A percentile compares a stretch with the other conserved stretches of the same genome.
Evolutionary conservation across 768 basidiomycete genomes (phyloP).

Genomic region (Collybia sordida): DNA sequence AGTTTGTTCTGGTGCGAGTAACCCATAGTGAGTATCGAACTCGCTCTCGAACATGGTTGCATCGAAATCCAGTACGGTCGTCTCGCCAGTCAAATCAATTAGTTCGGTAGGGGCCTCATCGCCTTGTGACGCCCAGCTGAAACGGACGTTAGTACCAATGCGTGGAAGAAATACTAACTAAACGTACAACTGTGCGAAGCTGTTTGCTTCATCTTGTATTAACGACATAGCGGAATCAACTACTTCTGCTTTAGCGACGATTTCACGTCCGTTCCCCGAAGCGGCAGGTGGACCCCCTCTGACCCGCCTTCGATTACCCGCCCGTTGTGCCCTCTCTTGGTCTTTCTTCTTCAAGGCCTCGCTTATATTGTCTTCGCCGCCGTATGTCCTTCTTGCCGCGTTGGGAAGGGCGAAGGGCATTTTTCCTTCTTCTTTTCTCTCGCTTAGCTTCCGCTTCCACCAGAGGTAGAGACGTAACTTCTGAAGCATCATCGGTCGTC

Average conservation of each 20-base stretch:
- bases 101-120: conserved; percentile 17
- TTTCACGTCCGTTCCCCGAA: conserved; percentile 14
- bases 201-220: conserved; percentile 46
- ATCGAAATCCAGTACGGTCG: conserved; percentile 33
- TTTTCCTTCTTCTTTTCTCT: conserved; percentile 35
- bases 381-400: conserved; percentile 17
- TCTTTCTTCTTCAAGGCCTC: conserved; percentile 82
- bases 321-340: conserved; percentile 54
- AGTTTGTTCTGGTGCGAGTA: conserved; percentile 75
- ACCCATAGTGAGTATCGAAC: conserved; percentile 78
- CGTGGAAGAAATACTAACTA: background rate
- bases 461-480: conserved; percentile 72
- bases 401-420: conserved; percentile 24
- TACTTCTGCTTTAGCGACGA: conserved; percentile 13
- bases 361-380: conserved; percentile 45
- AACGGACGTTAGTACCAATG: background rate
- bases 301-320: conserved; percentile 66
- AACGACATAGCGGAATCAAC: conserved; percentile 28
- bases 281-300: conserved; percentile 66
- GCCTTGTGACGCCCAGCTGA: conserved; percentile 36
- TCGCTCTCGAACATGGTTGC: conserved; percentile 43
- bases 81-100: conserved; percentile 21
- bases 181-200: conserved; percentile 60
- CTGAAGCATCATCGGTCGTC: conserved; percentile 75
- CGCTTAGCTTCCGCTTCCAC: conserved; percentile 68